Conservation (phyloP, 495 filamentous ascomycete species). For the Alectoria sarmentosa region DNA sequence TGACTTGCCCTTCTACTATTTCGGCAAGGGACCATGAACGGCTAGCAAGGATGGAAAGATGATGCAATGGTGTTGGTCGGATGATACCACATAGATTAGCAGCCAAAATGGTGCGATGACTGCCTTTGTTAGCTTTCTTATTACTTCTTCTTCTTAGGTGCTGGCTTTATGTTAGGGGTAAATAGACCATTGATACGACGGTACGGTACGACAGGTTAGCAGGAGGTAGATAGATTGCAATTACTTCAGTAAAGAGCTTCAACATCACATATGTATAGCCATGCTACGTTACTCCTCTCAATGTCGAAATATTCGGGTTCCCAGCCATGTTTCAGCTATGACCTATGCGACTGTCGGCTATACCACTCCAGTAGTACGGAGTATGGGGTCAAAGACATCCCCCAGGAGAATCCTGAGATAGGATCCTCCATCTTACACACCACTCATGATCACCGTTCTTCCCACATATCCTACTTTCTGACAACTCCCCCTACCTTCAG, state of each 20-base stretch:
- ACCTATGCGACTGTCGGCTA: too few species aligned
- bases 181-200: conserved; percentile 6
- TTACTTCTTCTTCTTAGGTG: neutral
- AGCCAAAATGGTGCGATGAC: neutral
- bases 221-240: neutral
- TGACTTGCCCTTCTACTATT: neutral
- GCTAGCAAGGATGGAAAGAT: neutral
- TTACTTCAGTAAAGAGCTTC: neutral
- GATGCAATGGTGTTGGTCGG: neutral
- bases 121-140: neutral
- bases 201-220: neutral
- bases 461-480: too few species aligned
- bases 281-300: neutral
- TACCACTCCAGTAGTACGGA: too few species aligned
- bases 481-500: too few species aligned
- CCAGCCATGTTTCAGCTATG: too few species aligned
- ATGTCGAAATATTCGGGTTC: too few species aligned
- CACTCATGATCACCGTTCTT: too few species aligned
- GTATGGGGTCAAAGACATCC: too few species aligned
- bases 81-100: neutral
- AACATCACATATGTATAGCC: neutral
- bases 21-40: neutral
- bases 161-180: conserved; percentile 8
- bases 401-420: too few species aligned
- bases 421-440: too few species aligned